Evolutionary conservation across 768 basidiomycete genomes (phyloP).

Genomic region (Daedalea quercina): DNA sequence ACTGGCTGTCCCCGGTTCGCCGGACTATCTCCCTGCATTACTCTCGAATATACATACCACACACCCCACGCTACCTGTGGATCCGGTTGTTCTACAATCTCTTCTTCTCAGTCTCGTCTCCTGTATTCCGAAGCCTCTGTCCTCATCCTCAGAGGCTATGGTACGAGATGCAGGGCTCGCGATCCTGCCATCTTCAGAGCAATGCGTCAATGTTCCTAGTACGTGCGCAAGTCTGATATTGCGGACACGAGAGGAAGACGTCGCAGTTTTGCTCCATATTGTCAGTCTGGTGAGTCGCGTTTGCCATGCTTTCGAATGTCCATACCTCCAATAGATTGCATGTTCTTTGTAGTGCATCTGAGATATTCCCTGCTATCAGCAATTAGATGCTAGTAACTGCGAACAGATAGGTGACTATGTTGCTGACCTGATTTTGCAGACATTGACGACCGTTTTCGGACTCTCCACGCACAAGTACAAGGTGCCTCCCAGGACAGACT

Average conservation of each 20-base stretch:
- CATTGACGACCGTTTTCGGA: constrained; percentile 53
- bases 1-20: constrained; percentile 10
- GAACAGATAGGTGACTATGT: background rate
- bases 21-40: constrained; percentile 26
- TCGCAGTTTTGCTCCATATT: constrained; percentile 51
- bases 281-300: constrained; percentile 43
- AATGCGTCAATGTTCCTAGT: background rate
- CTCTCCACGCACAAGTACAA: constrained; percentile 51
- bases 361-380: no score
- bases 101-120: constrained; percentile 60
- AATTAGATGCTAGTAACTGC: no score
- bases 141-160: background rate
- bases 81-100: constrained; percentile 58
- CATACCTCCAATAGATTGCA: background rate
- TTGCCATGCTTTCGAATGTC: background rate
- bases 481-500: constrained; percentile 25
- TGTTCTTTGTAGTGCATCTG: background rate
- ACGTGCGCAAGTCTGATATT: constrained; percentile 49
- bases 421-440: constrained; percentile 14
- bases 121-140: constrained; percentile 1
- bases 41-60: constrained; percentile 39
- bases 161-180: background rate
- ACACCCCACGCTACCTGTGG: constrained; percentile 46
- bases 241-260: constrained; percentile 58
- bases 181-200: background rate